Conservation (phyloP, 139 green algal species). For the Limnomonas spitsbergensis region DNA sequence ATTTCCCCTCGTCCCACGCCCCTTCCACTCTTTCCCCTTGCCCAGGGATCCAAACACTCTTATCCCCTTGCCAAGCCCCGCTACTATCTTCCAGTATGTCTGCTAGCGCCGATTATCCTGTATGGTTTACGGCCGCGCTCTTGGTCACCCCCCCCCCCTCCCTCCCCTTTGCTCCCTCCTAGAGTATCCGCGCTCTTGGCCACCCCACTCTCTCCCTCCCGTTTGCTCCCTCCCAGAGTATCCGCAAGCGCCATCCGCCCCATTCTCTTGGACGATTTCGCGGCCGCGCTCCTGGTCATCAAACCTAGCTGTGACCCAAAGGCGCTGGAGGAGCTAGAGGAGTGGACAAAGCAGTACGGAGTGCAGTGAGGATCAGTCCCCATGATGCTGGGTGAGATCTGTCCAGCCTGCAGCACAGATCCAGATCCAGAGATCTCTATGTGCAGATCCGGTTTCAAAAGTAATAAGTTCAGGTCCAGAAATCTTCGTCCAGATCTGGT, state of each 20-base stretch:
- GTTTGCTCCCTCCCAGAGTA: background rate
- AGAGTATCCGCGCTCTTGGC: background rate
- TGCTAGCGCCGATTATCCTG: background rate
- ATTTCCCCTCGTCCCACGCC: too few relatives aligned
- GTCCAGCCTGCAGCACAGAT: too few relatives aligned
- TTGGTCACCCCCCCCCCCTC: background rate
- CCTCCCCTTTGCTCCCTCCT: background rate
- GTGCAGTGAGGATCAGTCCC: constrained; percentile 30
- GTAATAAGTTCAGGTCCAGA: too few relatives aligned
- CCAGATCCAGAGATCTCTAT: too few relatives aligned
- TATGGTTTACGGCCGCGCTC: background rate
- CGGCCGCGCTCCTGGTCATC: constrained; percentile 43
- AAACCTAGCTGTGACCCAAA: constrained; percentile 50
- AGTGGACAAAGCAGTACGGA: constrained; percentile 68
- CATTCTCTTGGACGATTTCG: constrained; percentile 51
- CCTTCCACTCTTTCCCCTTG: too few relatives aligned
- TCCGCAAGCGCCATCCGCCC: background rate
- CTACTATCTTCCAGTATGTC: background rate
- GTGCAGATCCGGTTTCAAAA: too few relatives aligned
- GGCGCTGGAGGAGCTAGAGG: constrained; percentile 54
- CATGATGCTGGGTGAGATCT: too few relatives aligned
- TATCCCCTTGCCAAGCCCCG: background rate
- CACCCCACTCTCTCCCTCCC: constrained; percentile 7
- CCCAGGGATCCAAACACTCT: too few relatives aligned
- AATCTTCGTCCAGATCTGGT: too few relatives aligned